Evolutionary conservation across 306 rosid genomes (phyloP).

Genomic region (Gillenia trifoliata): DNA sequence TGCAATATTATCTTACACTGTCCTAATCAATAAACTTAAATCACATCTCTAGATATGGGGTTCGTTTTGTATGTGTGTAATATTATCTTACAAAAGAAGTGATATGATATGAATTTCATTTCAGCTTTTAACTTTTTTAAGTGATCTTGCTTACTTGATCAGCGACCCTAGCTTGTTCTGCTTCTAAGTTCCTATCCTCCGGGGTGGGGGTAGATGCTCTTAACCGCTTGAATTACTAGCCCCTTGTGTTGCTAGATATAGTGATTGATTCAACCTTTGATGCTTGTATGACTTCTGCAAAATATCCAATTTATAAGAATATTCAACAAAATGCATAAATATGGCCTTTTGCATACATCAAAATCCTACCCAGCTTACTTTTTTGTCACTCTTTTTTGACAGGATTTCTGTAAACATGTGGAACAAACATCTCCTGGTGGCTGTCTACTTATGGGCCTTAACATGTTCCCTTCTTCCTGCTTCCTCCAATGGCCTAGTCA

Average conservation of each 20-base stretch:
- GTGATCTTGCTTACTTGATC: neutral
- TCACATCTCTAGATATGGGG: neutral
- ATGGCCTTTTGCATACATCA: neutral
- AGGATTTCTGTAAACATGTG: conserved; percentile 46
- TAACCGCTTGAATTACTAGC: neutral
- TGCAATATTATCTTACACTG: no score
- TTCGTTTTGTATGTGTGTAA: neutral
- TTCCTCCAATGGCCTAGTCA: conserved; percentile 53
- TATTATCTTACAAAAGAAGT: neutral
- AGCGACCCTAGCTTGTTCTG: neutral
- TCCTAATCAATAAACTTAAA: no score
- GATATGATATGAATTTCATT: neutral
- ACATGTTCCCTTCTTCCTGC: conserved; percentile 50
- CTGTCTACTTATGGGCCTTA: conserved; percentile 55
- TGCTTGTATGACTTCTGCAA: no score
- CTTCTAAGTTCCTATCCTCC: neutral
- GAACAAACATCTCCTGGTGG: conserved; percentile 38
- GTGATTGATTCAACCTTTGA: neutral
- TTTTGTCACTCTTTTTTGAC: conserved; percentile 7
- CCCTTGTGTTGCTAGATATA: neutral
- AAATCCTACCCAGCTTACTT: conserved; percentile 14
- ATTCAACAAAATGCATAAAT: no score
- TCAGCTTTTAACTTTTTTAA: neutral
- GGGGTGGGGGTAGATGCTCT: no score
- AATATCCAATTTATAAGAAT: no score